phyloP scores from a whole-genome alignment of 192 early-diverging fungal genomes.

The Borealophlyctis nickersoniae region DNA sequence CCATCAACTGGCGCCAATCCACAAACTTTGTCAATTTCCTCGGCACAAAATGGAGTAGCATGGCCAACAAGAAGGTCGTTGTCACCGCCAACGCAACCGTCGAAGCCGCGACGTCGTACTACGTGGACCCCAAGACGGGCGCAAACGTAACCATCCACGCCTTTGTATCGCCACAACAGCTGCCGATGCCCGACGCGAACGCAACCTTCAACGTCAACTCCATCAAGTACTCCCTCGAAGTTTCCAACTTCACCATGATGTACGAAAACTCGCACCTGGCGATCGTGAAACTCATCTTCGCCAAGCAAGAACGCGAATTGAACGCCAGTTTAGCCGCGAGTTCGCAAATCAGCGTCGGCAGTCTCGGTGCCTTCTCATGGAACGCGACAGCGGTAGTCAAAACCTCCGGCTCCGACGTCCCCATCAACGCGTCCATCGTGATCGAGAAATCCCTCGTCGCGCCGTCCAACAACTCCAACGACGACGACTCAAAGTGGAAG shows the following conservation, averaged over 20 bases:
- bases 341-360: not conserved
- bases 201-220: not conserved
- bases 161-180: not conserved
- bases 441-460: not conserved
- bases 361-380: constrained; percentile 13
- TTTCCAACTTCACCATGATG: not conserved
- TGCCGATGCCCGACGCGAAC: not conserved
- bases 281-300: constrained; percentile 6
- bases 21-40: not conserved
- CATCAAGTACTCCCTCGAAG: constrained; percentile 10
- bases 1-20: constrained; percentile 8
- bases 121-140: not conserved
- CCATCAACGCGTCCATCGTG: not conserved
- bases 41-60: not conserved
- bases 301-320: not conserved
- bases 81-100: too few relatives aligned
- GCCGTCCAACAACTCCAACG: not conserved
- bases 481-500: not conserved
- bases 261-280: constrained; percentile 3
- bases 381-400: not conserved
- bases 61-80: not conserved
- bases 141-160: constrained; percentile 1
- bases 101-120: too few relatives aligned
- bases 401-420: too few relatives aligned
- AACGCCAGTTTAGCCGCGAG: not conserved